Conservation (phyloP, 2,329 filamentous ascomycete species). For the Epicoccum sorghinum region DNA sequence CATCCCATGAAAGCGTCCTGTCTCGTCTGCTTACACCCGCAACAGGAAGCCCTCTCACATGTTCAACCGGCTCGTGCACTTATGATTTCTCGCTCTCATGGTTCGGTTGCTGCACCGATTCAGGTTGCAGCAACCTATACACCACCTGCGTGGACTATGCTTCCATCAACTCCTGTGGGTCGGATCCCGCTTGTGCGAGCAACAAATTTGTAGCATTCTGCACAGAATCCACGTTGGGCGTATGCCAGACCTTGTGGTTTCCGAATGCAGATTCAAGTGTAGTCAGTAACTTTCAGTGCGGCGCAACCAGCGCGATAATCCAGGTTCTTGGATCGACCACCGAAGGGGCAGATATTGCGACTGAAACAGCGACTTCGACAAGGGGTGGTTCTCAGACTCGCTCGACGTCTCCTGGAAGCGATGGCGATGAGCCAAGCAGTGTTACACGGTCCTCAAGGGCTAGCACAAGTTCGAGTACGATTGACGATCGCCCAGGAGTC, state of each 20-base stretch:
- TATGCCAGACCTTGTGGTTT: slow-evolving; percentile 19
- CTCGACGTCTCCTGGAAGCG: not conserved
- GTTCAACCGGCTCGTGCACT: slow-evolving; percentile 18
- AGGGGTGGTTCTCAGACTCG: not conserved
- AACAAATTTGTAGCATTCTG: slow-evolving; percentile 17
- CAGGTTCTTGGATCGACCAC: slow-evolving; percentile 11
- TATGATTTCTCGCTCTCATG: slow-evolving; percentile 19
- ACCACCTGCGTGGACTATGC: slow-evolving; percentile 23
- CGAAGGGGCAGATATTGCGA: not conserved
- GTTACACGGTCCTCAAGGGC: not conserved
- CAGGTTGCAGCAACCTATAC: slow-evolving; percentile 12
- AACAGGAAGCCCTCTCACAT: slow-evolving; percentile 20
- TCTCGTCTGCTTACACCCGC: not conserved
- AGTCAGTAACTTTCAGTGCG: slow-evolving; percentile 23
- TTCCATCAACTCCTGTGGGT: slow-evolving; percentile 13
- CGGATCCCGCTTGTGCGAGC: slow-evolving; percentile 17
- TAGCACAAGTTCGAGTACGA: not conserved
- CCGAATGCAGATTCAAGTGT: not conserved
- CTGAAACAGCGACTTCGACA: not conserved
- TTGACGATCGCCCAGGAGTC: not conserved
- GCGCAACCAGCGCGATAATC: slow-evolving; percentile 8
- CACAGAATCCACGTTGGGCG: slow-evolving; percentile 13
- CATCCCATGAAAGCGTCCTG: not conserved
- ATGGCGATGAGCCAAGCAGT: not conserved
- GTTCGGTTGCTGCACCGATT: slow-evolving; percentile 28